These are phyloP conservation scores for Claviceps capensis DNA, from an alignment of 2,329 filamentous ascomycete genomes.

Conservation along the genomic window DNA sequence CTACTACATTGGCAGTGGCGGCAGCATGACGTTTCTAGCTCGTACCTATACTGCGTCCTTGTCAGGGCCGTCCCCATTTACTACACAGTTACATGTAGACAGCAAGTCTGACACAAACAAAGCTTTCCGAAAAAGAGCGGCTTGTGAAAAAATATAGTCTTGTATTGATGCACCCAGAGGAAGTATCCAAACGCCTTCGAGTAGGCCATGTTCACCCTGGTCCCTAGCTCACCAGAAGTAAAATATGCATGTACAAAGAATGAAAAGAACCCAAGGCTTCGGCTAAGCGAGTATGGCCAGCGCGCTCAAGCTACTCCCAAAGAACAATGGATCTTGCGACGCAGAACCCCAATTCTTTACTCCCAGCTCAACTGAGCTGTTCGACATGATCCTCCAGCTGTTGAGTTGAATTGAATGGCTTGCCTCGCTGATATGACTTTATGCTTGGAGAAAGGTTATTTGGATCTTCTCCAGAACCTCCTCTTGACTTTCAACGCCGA, in stretches of 20 bases:
- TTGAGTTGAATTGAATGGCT: neutral
- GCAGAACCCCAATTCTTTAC: neutral
- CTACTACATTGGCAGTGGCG: too few relatives aligned
- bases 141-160: neutral
- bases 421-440: neutral
- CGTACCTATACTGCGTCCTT: too few relatives aligned
- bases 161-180: conserved; percentile 1
- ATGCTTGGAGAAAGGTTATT: neutral
- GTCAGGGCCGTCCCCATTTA: too few relatives aligned
- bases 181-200: neutral
- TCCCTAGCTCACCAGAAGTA: neutral
- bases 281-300: neutral
- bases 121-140: neutral
- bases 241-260: conserved; percentile 1
- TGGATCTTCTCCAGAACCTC: neutral
- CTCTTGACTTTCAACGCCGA: neutral
- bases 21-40: too few relatives aligned
- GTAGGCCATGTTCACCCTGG: neutral
- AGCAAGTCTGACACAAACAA: too few relatives aligned
- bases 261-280: neutral
- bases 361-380: neutral
- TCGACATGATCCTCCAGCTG: neutral
- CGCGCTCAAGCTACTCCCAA: neutral
- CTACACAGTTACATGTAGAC: too few relatives aligned
- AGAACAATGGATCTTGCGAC: neutral